These are phyloP conservation scores for Pseudozyma flocculosa DNA, from an alignment of 1,284 basidiomycete genomes.

Conservation along the genomic window DNA sequence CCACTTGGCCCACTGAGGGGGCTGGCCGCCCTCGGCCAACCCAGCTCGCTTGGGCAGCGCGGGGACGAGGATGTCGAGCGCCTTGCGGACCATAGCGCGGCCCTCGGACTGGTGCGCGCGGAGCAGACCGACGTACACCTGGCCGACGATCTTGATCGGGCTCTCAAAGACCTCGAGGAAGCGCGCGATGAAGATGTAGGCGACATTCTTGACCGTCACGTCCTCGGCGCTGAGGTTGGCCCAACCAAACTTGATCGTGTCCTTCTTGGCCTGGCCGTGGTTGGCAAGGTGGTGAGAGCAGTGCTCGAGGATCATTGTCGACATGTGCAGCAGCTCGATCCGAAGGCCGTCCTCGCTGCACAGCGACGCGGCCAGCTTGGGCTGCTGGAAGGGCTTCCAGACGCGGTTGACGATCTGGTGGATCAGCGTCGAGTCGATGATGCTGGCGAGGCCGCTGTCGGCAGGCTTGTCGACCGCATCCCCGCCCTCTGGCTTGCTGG, in stretches of 20 bases:
- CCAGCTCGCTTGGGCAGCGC: conserved; percentile 68
- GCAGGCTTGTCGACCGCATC: not conserved
- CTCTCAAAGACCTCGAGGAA: conserved; percentile 90
- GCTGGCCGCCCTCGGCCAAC: conserved; percentile 60
- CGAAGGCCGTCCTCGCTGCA: conserved; percentile 77
- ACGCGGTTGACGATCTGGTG: conserved; percentile 71
- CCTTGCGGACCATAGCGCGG: conserved; percentile 75
- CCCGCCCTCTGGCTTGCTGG: no score
- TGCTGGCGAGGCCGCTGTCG: not conserved
- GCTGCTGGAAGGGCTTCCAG: conserved; percentile 74
- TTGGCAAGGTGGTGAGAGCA: conserved; percentile 67
- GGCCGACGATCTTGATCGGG: conserved; percentile 87
- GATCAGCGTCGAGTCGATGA: conserved; percentile 71
- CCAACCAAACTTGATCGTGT: conserved; percentile 95
- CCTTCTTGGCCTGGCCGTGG: conserved; percentile 80
- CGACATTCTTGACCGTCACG: conserved; percentile 88
- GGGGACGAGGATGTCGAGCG: conserved; percentile 85
- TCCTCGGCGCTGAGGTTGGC: conserved; percentile 80
- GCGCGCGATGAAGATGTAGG: conserved; percentile 87
- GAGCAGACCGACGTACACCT: conserved; percentile 92
- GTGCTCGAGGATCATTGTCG: conserved; percentile 83
- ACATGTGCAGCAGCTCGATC: conserved; percentile 88
- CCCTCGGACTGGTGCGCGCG: conserved; percentile 77
- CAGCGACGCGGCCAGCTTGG: conserved; percentile 49
- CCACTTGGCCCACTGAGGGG: conserved; percentile 83